Percentiles rank a stretch among this genome's conserved stretches.
These are phyloP conservation scores for Leucocoprinus sp. DNA, from an alignment of 768 basidiomycete species.

Conservation along the genomic window DNA sequence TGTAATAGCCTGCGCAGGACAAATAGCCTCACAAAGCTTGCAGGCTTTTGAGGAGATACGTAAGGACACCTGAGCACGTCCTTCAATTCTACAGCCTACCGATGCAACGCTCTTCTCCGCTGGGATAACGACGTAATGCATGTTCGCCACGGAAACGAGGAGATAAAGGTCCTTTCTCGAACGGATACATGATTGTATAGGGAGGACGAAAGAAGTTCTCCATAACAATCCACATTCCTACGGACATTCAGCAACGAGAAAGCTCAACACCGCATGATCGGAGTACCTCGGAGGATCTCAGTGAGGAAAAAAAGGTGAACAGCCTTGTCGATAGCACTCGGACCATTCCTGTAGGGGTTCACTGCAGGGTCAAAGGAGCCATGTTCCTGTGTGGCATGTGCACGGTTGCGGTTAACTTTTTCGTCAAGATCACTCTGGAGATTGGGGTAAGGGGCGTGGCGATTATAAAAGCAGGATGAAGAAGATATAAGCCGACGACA, in stretches of 20 bases:
- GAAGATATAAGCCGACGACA: conserved; percentile 47
- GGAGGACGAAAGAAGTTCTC: conserved; percentile 91
- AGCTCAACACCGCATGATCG: conserved; percentile 3
- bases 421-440: conserved; percentile 30
- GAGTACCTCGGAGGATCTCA: conserved; percentile 85
- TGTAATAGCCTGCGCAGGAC: conserved; percentile 98
- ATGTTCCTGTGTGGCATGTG: conserved; percentile 17
- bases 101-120: conserved; percentile 97
- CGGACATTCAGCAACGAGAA: conserved; percentile 11
- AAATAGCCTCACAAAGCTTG: conserved; percentile 98
- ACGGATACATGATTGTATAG: conserved; percentile 98
- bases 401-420: conserved; percentile 20
- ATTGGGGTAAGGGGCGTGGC: conserved; percentile 27
- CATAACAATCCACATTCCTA: conserved; percentile 97
- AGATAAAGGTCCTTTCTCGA: conserved; percentile 95
- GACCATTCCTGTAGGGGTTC: conserved; percentile 70
- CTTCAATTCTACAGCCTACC: conserved; percentile 43
- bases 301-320: conserved; percentile 97
- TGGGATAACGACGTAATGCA: conserved; percentile 91
- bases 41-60: conserved; percentile 56
- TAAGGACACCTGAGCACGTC: conserved; percentile 6
- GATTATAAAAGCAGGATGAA: conserved; percentile 28
- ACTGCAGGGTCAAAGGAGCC: conserved; percentile 44
- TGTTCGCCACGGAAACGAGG: conserved; percentile 99
- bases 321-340: conserved; percentile 92